phyloP scores from a whole-genome alignment of 139 green algal species.

The Tetradesmus lagerheimii region DNA sequence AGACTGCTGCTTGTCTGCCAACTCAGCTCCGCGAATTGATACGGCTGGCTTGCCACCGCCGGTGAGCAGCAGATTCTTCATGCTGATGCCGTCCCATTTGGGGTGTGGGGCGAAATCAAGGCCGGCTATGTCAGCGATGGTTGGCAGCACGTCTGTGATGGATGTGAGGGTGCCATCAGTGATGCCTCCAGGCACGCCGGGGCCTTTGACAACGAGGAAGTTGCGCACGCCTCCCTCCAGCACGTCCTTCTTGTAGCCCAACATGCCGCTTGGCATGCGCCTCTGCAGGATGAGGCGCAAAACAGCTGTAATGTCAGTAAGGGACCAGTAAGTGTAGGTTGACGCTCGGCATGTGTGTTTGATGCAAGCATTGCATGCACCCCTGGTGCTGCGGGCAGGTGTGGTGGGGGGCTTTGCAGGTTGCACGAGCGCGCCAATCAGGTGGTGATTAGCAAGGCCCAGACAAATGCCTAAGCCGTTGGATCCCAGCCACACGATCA shows the following conservation, averaged over 20 bases:
- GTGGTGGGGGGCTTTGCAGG: too few species aligned
- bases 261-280: conserved; percentile 44
- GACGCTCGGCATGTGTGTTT: too few species aligned
- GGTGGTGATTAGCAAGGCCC: too few species aligned
- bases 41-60: background rate
- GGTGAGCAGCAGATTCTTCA: conserved; percentile 12
- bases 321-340: too few species aligned
- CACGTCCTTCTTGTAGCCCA: conserved; percentile 32
- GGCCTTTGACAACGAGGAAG: conserved; percentile 28
- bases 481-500: too few species aligned
- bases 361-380: too few species aligned
- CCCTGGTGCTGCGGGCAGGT: too few species aligned
- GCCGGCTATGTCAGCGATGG: conserved; percentile 22
- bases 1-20: background rate
- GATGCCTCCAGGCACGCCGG: conserved; percentile 15
- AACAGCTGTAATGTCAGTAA: too few species aligned
- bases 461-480: too few species aligned
- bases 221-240: conserved; percentile 45
- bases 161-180: conserved; percentile 14
- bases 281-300: conserved; percentile 26
- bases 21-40: background rate
- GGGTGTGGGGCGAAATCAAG: background rate
- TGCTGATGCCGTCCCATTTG: conserved; percentile 34
- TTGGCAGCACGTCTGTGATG: conserved; percentile 41
- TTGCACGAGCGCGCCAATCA: too few species aligned